Conservation (phyloP, 1,284 basidiomycete genomes). For the Trichosporon sp. region DNA sequence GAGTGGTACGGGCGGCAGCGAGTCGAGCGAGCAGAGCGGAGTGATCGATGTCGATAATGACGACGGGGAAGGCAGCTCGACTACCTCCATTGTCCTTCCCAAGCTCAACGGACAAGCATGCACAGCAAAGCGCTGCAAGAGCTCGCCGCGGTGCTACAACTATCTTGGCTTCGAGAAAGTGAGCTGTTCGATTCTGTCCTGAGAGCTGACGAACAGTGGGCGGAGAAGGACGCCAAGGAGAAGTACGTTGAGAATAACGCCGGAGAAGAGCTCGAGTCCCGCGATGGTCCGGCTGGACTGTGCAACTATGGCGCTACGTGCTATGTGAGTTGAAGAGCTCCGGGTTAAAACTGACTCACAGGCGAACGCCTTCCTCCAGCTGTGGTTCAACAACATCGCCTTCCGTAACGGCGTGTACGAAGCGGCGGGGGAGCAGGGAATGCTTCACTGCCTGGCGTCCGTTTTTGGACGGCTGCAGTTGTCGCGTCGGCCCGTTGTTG, state of each 20-base stretch:
- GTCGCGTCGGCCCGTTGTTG: conserved; percentile 69
- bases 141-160: conserved; percentile 79
- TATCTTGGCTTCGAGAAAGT: conserved; percentile 73
- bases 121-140: conserved; percentile 66
- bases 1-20: background rate
- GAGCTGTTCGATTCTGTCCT: conserved; percentile 45
- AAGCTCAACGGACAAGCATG: conserved; percentile 57
- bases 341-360: conserved; percentile 29
- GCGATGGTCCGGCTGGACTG: conserved; percentile 72
- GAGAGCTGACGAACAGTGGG: conserved; percentile 60
- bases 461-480: conserved; percentile 76
- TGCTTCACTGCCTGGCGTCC: conserved; percentile 60
- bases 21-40: background rate
- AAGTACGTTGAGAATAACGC: conserved; percentile 62
- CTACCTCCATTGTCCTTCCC: background rate
- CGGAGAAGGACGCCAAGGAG: conserved; percentile 63
- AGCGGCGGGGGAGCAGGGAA: conserved; percentile 57
- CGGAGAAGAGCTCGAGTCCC: conserved; percentile 62
- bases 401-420: conserved; percentile 66
- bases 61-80: background rate
- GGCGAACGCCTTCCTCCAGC: conserved; percentile 85
- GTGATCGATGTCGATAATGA: background rate
- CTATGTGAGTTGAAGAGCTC: conserved; percentile 61
- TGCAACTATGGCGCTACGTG: conserved; percentile 93
- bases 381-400: conserved; percentile 67